Evolutionary conservation across 495 filamentous ascomycete genomes (phyloP), one percentile per base, ranked within the genome.

Genomic region (Amphirosellinia nigrospora): DNA sequence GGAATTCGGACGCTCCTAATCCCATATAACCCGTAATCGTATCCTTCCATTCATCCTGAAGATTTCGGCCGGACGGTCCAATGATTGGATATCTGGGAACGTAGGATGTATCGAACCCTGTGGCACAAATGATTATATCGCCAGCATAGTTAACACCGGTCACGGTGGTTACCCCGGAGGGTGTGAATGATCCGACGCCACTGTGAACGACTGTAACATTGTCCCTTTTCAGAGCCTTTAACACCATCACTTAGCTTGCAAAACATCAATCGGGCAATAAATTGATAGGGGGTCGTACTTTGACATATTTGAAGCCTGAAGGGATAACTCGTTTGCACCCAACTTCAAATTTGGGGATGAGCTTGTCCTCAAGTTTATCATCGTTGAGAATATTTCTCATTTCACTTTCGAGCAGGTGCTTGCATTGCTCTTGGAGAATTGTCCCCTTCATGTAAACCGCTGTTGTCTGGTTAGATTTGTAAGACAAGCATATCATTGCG

Each of bases 321-420:
- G 87, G 86, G 2, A 83, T 84, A 4, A 88, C 79, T 6, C 86
- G 84, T 46, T 83, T 81, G 66, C 85, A 88, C 4, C 84, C 84
- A 41, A 84, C 77, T 36, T 77, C 75, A 68, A 77, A 87, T 7
- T 79, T 71, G 0, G 85, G 85, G 4, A 84, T 82, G 16, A 74
- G n/a, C 8, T 56, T 45, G 7, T 46, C 66, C 26, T 70, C 69
- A 21, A 61, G 60, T 15, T 70, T 50, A 32, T 68, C 60, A 30
- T 74, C 63, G 0, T 59, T 34, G 61, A 88, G 84, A 6, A 81
- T 73, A 7, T 79, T 79, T n/a, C 77, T 75, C 23, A 89, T 79
- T 15, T 83, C 81, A 66, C 41, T 69, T 48, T 55, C 71, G 62
- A 86, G 85, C 9, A 74, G 45, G 1, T 73, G 73, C 19, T 72